Evolutionary conservation across 2,329 filamentous ascomycete species (phyloP).

Genomic region (Acrocalymma vagum): DNA sequence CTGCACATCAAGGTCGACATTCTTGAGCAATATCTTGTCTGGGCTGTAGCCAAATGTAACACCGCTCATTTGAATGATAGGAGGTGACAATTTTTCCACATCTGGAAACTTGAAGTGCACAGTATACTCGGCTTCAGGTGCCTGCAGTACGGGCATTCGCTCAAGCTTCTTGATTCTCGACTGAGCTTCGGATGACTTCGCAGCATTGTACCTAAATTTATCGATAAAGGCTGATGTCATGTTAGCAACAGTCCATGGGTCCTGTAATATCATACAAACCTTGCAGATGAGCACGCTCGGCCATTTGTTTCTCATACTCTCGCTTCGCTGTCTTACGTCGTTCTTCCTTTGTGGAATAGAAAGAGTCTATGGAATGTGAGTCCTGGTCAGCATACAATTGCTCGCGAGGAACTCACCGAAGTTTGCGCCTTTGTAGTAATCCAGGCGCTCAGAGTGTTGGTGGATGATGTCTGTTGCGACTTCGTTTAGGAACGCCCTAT

Average conservation of each 20-base stretch:
- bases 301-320: conserved; percentile 99
- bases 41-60: conserved; percentile 88
- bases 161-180: conserved; percentile 99
- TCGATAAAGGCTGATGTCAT: conserved; percentile 80
- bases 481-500: conserved; percentile 98
- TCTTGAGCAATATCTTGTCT: conserved; percentile 80
- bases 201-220: conserved; percentile 99
- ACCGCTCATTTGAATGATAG: conserved; percentile 95
- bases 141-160: conserved; percentile 89
- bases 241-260: conserved; percentile 12
- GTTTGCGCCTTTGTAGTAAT: conserved; percentile 98
- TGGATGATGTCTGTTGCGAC: conserved; percentile 99
- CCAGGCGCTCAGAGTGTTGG: conserved; percentile 94
- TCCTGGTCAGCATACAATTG: conserved; percentile 1
- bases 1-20: conserved; percentile 96
- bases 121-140: conserved; percentile 92
- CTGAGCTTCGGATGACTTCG: conserved; percentile 97
- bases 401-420: conserved; percentile 63
- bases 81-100: conserved; percentile 95
- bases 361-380: conserved; percentile 68
- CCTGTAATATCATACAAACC: conserved; percentile 45
- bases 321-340: conserved; percentile 94
- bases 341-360: conserved; percentile 97
- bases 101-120: conserved; percentile 98
- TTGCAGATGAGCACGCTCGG: conserved; percentile 88